Base-by-base conservation (phyloP, 228 moss, liverwort and hornwort genomes). In the Sphagnum fallax region DNA sequence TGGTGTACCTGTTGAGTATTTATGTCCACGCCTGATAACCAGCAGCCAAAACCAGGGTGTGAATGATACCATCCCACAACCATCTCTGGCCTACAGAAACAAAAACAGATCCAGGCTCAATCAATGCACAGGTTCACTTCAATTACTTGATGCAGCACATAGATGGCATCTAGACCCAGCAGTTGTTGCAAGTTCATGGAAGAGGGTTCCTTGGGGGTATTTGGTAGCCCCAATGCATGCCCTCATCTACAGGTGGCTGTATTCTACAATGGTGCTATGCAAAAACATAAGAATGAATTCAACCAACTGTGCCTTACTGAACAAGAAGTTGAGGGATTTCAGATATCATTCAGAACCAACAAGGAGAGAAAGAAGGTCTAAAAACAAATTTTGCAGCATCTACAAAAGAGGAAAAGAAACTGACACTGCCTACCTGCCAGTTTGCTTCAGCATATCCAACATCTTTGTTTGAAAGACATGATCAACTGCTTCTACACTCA, bases 361-460 rank as follows among this genome's bases (percentile, higher is more conserved):
- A 32, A 32, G 32, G 32, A 32, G 32, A 32, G 32, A 32, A 32
- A 32, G 32, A 32, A 32, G 32, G 32, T 32, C 32, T 32, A 32
- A 32, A 32, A 32, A 32, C 32, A 32, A 32, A 32, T 2, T 32
- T 32, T 32, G 32, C 32, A 32, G 32, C 32, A 32, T 32, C 2
- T 32, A 32, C 32, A 32, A 32, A 32, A 32, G 32, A 32, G 32
- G 32, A 32, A 32, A 32, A 32, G 32, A 32, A 32, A 32, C 32
- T 32, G 32, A 32, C 32, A 32, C 32, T 32, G 32, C 12, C 55
- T 55, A 97, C 93, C 93, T 83, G 67, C 93, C 93, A 32, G 97
- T 97, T 82, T 97, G 97, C 73, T 97, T 97, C 6, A 97, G 87
- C 97, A 97, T 93, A 78, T 97, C 93, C 59, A 97, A 90, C 93